phyloP scores from a whole-genome alignment of 1,284 basidiomycete species.

The Wolfiporia cocos region DNA sequence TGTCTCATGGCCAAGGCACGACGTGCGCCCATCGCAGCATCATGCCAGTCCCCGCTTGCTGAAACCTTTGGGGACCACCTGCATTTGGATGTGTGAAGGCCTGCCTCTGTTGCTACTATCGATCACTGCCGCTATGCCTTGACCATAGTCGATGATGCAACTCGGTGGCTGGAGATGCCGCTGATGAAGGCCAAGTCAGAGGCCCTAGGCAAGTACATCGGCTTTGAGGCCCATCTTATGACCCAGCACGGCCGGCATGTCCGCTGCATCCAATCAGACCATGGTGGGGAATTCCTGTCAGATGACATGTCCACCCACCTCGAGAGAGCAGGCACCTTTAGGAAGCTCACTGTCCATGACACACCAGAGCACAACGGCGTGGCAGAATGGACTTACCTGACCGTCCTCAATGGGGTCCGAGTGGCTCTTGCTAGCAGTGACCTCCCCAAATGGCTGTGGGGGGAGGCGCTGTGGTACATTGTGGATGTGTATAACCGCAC shows the following conservation, averaged over 20 bases:
- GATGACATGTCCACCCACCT: slow-evolving; percentile 7
- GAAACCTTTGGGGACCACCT: slow-evolving; percentile 26
- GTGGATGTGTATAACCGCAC: slow-evolving; percentile 28
- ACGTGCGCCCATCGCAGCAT: slow-evolving; percentile 22
- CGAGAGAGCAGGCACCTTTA: slow-evolving; percentile 6
- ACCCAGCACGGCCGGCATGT: slow-evolving; percentile 6
- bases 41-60: slow-evolving; percentile 24
- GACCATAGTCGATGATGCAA: slow-evolving; percentile 6
- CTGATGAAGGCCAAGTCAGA: slow-evolving; percentile 1
- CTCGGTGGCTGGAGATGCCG: neutral
- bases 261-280: slow-evolving; percentile 12
- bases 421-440: slow-evolving; percentile 18
- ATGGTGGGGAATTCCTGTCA: slow-evolving; percentile 14
- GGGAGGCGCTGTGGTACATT: slow-evolving; percentile 29
- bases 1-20: slow-evolving; percentile 25
- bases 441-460: slow-evolving; percentile 31
- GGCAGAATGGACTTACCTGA: slow-evolving; percentile 24
- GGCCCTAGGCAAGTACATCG: neutral
- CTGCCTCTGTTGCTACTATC: slow-evolving; percentile 21
- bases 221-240: neutral
- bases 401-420: slow-evolving; percentile 5
- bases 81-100: slow-evolving; percentile 34
- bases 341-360: slow-evolving; percentile 4
- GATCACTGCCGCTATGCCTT: slow-evolving; percentile 19
- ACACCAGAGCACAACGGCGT: slow-evolving; percentile 26